Evolutionary conservation across 176 grass and related monocot species (phyloP).

Genomic region (Rhynchospora breviuscula): DNA sequence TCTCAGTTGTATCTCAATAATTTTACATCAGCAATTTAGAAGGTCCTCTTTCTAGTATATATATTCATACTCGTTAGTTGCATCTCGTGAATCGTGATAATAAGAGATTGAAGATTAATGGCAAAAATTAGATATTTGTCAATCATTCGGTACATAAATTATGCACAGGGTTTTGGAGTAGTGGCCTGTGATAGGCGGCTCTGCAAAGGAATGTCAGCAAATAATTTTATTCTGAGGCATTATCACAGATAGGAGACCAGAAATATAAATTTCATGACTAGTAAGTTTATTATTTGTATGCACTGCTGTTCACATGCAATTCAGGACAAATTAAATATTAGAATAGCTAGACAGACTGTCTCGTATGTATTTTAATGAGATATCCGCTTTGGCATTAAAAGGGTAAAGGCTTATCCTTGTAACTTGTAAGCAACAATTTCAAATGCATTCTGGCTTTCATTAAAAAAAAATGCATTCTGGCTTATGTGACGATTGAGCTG

Average conservation of each 20-base stretch:
- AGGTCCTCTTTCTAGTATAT: neutral
- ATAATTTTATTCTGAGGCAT: constrained; percentile 1
- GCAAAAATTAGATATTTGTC: neutral
- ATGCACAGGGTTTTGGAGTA: neutral
- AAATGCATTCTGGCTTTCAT: constrained; percentile 5
- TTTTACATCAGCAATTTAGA: neutral
- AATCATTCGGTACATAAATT: neutral
- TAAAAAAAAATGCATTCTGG: constrained; percentile 12
- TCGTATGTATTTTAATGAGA: neutral
- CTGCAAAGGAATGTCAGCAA: constrained; percentile 9
- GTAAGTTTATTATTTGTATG: neutral
- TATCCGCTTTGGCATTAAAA: neutral
- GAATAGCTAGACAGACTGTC: constrained; percentile 16
- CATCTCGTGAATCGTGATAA: neutral
- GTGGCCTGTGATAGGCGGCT: neutral
- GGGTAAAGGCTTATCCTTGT: constrained; percentile 11
- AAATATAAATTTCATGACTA: neutral
- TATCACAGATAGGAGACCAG: neutral
- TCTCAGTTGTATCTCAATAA: neutral
- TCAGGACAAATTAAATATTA: neutral
- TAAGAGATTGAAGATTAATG: neutral
- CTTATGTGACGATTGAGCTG: constrained; percentile 20
- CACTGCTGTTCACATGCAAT: constrained; percentile 28
- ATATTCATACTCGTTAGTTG: neutral
- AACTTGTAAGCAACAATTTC: constrained; percentile 8